Base-by-base conservation (phyloP, 1,284 basidiomycete species). In the Exsudoporus floridanus region DNA sequence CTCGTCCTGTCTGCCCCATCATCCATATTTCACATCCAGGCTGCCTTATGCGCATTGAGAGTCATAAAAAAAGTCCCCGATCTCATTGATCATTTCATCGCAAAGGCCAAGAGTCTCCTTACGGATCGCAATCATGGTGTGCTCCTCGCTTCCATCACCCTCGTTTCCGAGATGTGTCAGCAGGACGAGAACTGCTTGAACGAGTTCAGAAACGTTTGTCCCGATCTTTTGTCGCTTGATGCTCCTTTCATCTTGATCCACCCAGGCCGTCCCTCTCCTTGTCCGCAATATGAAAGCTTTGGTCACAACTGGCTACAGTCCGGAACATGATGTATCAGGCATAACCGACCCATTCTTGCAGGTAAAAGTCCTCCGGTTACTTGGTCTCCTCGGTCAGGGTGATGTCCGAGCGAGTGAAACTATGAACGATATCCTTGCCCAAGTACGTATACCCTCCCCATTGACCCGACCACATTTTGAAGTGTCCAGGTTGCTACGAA, bases 271-370 rank as follows among this genome's bases (percentile, higher is more conserved):
- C 4, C 92, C 94, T 3, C 76, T 96, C 9, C 87, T 99, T 18
- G 95, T 99, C 43, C 89, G 94, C 58, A 94, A 98, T 67, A 81
- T 99, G 60, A 99, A 99, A 71, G 90, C 92, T 4, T 78, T 99
- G 42, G 93, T 94, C 44, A 95, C 96, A 0, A 98, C 96, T 2
- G 96, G 96, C 18, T 98, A 98, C 72, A 97, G 94, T 60, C 96
- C 97, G 21, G 97, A 99, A 70, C 97, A 99, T 67, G 97, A 99
- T 64, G 97, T 99, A n/a, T 93, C 93, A 27, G 97, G 97, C 28
- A 96, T 99, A 71, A 98, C 96, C 23, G 97, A 99, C 71, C 97
- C 97, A 2, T 99, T 99, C 81, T 78, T 99, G 14, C 96, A 99
- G 74, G 90, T 96, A 66, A 99, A 99, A 74, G 87, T 98, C 40